Conservation (phyloP, 441 rosid genomes). For the Pelargonium fulgidum region DNA sequence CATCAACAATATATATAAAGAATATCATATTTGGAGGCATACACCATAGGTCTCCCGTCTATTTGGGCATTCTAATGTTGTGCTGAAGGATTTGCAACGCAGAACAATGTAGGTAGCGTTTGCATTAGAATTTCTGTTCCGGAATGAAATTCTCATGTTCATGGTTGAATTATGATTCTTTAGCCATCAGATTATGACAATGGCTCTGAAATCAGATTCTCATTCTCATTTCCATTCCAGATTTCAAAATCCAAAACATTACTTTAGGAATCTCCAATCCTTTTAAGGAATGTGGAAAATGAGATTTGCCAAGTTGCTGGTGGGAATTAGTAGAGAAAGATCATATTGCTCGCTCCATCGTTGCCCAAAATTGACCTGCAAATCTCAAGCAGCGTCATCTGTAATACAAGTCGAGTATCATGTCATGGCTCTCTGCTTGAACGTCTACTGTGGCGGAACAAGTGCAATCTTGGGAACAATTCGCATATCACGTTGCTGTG, state of each 20-base stretch:
- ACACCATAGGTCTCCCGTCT: constrained; percentile 75
- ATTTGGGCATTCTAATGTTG: constrained; percentile 75
- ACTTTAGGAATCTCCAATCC: constrained; percentile 39
- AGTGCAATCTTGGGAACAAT: constrained; percentile 66
- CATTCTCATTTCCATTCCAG: too few species aligned
- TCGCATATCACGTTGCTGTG: constrained; percentile 62
- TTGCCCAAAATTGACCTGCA: constrained; percentile 63
- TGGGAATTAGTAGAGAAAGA: constrained; percentile 42
- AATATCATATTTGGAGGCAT: constrained; percentile 23
- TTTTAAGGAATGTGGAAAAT: constrained; percentile 24
- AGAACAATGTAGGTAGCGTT: constrained; percentile 25
- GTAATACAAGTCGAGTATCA: constrained; percentile 51
- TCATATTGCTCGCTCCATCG: constrained; percentile 75
- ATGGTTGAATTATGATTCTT: too few species aligned
- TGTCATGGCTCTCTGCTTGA: constrained; percentile 72
- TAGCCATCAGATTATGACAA: too few species aligned
- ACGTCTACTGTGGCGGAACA: neutral
- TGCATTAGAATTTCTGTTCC: too few species aligned
- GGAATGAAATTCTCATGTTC: too few species aligned
- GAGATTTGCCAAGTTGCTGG: constrained; percentile 36
- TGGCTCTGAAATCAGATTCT: constrained; percentile 28
- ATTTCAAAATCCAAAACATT: too few species aligned
- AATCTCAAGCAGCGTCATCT: constrained; percentile 73
- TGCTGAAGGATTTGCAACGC: constrained; percentile 57
- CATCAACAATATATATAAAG: too few species aligned